Conservation (phyloP, 148 eudicot species). For the Vaccinium darrowii region DNA sequence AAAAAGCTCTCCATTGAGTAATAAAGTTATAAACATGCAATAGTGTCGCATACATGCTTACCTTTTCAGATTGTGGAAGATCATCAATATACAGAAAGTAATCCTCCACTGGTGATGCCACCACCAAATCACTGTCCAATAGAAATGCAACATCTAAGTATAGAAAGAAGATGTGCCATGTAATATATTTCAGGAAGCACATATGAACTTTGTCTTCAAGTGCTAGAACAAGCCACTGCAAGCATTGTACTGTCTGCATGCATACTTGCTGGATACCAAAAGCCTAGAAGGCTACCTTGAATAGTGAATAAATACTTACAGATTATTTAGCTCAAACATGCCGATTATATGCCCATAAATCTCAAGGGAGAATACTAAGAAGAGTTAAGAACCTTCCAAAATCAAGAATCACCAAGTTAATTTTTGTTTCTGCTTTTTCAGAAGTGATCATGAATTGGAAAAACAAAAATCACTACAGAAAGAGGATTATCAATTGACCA, state of each 20-base stretch:
- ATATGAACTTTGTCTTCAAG: constrained; percentile 4
- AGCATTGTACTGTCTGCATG: neutral
- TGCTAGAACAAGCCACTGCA: constrained; percentile 11
- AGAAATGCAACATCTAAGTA: constrained; percentile 22
- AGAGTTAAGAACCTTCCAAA: constrained; percentile 49
- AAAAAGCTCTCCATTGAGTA: neutral
- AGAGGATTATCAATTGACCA: constrained; percentile 3
- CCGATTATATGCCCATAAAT: constrained; percentile 89
- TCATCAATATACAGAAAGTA: constrained; percentile 81
- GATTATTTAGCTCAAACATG: constrained; percentile 98
- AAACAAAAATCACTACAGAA: neutral
- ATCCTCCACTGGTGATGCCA: constrained; percentile 92
- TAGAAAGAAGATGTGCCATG: neutral
- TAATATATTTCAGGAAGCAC: neutral
- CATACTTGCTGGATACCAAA: neutral
- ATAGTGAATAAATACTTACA: constrained; percentile 53
- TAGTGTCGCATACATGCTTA: constrained; percentile 23
- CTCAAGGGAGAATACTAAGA: constrained; percentile 79
- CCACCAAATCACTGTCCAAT: constrained; percentile 89
- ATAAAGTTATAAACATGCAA: neutral
- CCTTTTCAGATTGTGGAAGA: constrained; percentile 70
- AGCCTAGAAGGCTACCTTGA: constrained; percentile 8
- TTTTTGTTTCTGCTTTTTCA: neutral
- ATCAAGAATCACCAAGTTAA: neutral
- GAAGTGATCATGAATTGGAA: neutral